These are phyloP conservation scores for Blastobotrys elegans DNA, from an alignment of 1,139 yeast species.

Conservation along the genomic window DNA sequence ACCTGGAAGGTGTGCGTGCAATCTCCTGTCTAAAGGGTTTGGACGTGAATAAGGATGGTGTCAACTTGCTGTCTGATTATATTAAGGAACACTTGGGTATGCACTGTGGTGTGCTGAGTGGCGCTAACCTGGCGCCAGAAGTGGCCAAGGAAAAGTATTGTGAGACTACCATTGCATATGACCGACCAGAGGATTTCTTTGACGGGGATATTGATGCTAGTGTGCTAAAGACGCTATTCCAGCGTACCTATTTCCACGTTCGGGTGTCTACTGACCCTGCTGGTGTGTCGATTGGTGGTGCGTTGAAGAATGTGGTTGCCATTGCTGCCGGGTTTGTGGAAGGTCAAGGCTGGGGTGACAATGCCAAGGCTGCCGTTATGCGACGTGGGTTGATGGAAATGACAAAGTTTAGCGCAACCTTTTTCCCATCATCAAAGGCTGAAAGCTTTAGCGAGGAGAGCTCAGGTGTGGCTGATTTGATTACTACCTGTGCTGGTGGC, in stretches of 20 bases:
- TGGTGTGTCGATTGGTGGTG: conserved; percentile 93
- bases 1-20: conserved; percentile 67
- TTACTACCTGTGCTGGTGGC: conserved; percentile 95
- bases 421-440: conserved; percentile 65
- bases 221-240: conserved; percentile 68
- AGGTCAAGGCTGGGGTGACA: conserved; percentile 97
- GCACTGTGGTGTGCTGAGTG: conserved; percentile 90
- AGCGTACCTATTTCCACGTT: conserved; percentile 94
- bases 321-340: conserved; percentile 92
- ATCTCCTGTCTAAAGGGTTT: conserved; percentile 92
- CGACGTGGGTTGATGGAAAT: conserved; percentile 88
- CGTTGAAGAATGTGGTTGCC: conserved; percentile 89
- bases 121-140: conserved; percentile 93
- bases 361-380: conserved; percentile 94
- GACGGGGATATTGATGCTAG: conserved; percentile 77
- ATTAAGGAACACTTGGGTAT: conserved; percentile 74
- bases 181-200: conserved; percentile 55
- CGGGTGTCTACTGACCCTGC: conserved; percentile 84
- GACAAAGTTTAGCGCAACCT: conserved; percentile 72
- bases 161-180: conserved; percentile 91
- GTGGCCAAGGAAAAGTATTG: conserved; percentile 92
- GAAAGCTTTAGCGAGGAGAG: conserved; percentile 84
- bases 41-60: conserved; percentile 74
- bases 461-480: conserved; percentile 95
- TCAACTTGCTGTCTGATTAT: conserved; percentile 69